Conservation (phyloP, 75 land plant genomes). For the Sequoia sempervirens region DNA sequence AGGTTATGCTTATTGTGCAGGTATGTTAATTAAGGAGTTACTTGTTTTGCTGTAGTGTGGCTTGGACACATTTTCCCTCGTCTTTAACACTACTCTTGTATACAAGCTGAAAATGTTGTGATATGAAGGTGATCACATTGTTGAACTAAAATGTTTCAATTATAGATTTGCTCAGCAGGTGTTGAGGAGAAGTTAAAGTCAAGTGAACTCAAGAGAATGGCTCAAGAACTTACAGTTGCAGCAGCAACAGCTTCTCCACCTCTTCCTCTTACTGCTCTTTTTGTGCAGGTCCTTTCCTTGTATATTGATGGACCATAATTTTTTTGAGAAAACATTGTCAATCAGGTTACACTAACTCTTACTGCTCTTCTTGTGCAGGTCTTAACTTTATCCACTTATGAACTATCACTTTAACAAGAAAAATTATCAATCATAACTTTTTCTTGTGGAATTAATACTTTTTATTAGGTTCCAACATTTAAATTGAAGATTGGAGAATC, state of each 20-base stretch:
- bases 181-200: slow-evolving; percentile 39
- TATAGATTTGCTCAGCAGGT: slow-evolving; percentile 68
- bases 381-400: background rate
- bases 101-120: background rate
- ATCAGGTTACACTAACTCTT: slow-evolving; percentile 50
- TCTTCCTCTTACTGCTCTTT: slow-evolving; percentile 71
- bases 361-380: slow-evolving; percentile 78
- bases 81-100: background rate
- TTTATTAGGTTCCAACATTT: background rate
- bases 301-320: background rate
- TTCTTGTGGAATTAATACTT: background rate
- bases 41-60: background rate
- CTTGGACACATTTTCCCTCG: background rate
- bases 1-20: slow-evolving; percentile 91
- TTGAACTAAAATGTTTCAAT: background rate
- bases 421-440: background rate
- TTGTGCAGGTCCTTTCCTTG: slow-evolving; percentile 63
- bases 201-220: slow-evolving; percentile 57
- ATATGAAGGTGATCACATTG: background rate
- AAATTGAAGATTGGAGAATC: background rate
- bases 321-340: background rate
- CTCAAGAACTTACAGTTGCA: slow-evolving; percentile 41
- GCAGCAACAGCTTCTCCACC: slow-evolving; percentile 55
- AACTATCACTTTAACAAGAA: background rate
- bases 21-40: slow-evolving; percentile 13